Evolutionary conservation across 2,329 filamentous ascomycete species (phyloP).

Genomic region (Aspergillus jensenii): DNA sequence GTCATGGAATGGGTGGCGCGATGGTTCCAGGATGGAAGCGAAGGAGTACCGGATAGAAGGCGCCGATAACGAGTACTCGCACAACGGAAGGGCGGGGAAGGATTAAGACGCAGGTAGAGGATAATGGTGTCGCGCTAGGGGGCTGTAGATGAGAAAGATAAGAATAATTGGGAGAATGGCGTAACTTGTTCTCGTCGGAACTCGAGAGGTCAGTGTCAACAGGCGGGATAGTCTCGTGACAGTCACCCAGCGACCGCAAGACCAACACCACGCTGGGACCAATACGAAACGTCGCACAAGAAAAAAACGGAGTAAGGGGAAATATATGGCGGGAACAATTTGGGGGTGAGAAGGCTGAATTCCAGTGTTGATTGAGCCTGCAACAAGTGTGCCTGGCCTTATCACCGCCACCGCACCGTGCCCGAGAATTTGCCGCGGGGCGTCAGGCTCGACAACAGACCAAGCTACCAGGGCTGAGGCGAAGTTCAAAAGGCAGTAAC

Average conservation of each 20-base stretch:
- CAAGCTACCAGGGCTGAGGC: background rate
- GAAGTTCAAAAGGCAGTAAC: background rate
- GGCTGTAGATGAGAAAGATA: background rate
- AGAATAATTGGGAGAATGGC: background rate
- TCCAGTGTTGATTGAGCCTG: background rate
- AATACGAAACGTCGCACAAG: background rate
- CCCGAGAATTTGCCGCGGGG: slow-evolving; percentile 15
- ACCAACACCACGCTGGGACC: background rate
- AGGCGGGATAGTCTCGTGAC: slow-evolving; percentile 17
- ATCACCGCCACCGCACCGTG: slow-evolving; percentile 9
- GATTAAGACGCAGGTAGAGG: background rate
- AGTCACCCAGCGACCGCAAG: slow-evolving; percentile 14
- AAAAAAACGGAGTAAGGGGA: background rate
- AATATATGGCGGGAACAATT: background rate
- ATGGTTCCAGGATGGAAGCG: slow-evolving; percentile 22
- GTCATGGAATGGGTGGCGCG: slow-evolving; percentile 33
- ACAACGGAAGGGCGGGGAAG: background rate
- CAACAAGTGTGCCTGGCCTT: slow-evolving; percentile 3
- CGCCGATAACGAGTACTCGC: background rate
- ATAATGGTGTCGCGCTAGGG: background rate
- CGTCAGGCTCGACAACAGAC: slow-evolving; percentile 2
- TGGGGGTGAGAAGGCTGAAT: background rate
- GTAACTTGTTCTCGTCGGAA: background rate
- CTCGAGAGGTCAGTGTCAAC: background rate
- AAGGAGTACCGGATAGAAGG: background rate